Conservation (phyloP, 495 filamentous ascomycete species). For the Staphylotrichum longicolle region DNA sequence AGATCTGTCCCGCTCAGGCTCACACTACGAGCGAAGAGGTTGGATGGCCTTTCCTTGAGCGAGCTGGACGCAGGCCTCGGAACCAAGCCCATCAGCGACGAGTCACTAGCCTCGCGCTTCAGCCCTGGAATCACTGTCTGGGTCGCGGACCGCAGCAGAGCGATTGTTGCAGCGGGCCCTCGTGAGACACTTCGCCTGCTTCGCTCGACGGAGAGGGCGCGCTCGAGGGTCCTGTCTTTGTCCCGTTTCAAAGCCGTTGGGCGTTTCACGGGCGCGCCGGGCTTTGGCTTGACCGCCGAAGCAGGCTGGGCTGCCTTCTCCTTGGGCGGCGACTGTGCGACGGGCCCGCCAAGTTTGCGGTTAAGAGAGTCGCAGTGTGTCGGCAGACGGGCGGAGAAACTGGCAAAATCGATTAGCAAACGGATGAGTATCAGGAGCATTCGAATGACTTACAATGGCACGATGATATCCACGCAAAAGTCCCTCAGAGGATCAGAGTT, state of each 20-base stretch:
- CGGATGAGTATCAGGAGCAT: not conserved
- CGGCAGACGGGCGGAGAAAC: slow-evolving; percentile 79
- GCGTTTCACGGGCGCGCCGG: slow-evolving; percentile 58
- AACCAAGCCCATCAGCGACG: slow-evolving; percentile 53
- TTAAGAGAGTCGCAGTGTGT: slow-evolving; percentile 76
- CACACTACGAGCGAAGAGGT: slow-evolving; percentile 26
- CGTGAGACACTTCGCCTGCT: slow-evolving; percentile 51
- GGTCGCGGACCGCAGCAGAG: slow-evolving; percentile 69
- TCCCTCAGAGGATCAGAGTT: slow-evolving; percentile 49
- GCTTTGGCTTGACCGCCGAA: slow-evolving; percentile 37
- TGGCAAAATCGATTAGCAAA: slow-evolving; percentile 10
- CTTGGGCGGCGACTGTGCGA: slow-evolving; percentile 61
- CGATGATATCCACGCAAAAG: slow-evolving; percentile 90
- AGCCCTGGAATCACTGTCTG: slow-evolving; percentile 54
- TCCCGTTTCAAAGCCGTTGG: slow-evolving; percentile 50
- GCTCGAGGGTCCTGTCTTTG: slow-evolving; percentile 60
- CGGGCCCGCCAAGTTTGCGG: slow-evolving; percentile 80
- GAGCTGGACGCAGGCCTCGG: slow-evolving; percentile 42
- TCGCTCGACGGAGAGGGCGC: slow-evolving; percentile 69
- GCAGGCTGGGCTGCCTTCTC: slow-evolving; percentile 45
- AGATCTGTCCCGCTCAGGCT: slow-evolving; percentile 43
- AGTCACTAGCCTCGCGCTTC: slow-evolving; percentile 65
- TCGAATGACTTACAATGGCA: slow-evolving; percentile 70
- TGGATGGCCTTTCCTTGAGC: slow-evolving; percentile 38
- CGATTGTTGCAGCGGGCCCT: slow-evolving; percentile 51